Evolutionary conservation across 345 rosid genomes (phyloP).

Genomic region (Eutrema japonicum): DNA sequence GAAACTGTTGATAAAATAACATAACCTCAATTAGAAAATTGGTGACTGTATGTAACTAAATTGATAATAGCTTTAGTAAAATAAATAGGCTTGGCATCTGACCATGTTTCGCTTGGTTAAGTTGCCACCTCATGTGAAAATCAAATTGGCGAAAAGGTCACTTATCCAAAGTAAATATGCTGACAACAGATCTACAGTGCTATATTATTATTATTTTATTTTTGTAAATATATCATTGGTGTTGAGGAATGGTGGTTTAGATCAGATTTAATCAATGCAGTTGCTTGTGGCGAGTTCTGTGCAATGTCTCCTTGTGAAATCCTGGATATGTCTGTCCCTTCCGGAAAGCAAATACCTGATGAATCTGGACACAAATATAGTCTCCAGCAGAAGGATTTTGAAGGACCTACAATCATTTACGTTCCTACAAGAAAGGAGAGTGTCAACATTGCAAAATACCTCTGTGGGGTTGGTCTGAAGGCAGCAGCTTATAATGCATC

Average conservation of each 20-base stretch:
- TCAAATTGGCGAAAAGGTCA: not conserved
- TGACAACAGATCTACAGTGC: constrained; percentile 8
- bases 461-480: constrained; percentile 65
- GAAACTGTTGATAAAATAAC: not conserved
- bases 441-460: constrained; percentile 64
- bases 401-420: constrained; percentile 82
- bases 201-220: not conserved
- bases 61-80: not conserved
- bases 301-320: constrained; percentile 47
- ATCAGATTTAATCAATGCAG: constrained; percentile 47
- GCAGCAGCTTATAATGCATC: constrained; percentile 94
- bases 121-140: not conserved
- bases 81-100: not conserved
- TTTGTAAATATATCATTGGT: not conserved
- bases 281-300: constrained; percentile 72
- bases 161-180: constrained; percentile 2
- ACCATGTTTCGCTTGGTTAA: not conserved
- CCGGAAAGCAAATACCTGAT: constrained; percentile 43
- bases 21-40: constrained; percentile 4
- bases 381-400: constrained; percentile 54
- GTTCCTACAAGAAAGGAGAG: constrained; percentile 92
- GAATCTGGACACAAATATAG: constrained; percentile 46
- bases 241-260: constrained; percentile 6
- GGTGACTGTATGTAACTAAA: constrained; percentile 5
- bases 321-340: constrained; percentile 38